Evolutionary conservation across 768 basidiomycete genomes (phyloP).

Genomic region (Tulasnella calospora): DNA sequence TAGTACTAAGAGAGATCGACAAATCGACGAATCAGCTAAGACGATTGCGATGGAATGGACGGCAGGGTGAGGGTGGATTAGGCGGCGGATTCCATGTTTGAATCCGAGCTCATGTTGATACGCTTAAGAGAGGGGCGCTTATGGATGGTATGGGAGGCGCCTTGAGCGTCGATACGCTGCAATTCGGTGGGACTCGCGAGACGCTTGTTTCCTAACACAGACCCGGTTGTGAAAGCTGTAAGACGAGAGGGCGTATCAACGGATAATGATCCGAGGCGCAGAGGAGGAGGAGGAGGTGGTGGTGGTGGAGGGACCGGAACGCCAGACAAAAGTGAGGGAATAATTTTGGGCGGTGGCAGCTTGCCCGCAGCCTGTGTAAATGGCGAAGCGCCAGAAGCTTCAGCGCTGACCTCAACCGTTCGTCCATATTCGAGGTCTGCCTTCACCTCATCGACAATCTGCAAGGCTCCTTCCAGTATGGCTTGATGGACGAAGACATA

Average conservation of each 20-base stretch:
- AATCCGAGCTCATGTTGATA: conserved; percentile 17
- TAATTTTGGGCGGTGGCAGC: not conserved
- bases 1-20: not conserved
- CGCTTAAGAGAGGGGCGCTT: conserved; percentile 20
- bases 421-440: conserved; percentile 26
- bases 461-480: conserved; percentile 72
- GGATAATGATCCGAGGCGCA: not conserved
- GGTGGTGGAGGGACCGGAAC: not conserved
- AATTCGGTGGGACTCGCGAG: conserved; percentile 21
- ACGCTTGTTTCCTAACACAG: conserved; percentile 10
- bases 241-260: not conserved
- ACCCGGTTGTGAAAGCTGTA: not conserved
- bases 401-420: not conserved
- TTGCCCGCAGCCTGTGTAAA: not conserved
- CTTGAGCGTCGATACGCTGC: conserved; percentile 7
- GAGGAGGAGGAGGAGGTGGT: not conserved
- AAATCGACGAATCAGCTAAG: not conserved
- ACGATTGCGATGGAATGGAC: not conserved
- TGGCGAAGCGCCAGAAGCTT: not conserved
- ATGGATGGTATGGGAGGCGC: not conserved
- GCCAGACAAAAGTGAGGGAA: too few species aligned
- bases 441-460: conserved; percentile 69
- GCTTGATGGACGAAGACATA: conserved; percentile 91
- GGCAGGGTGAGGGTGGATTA: not conserved
- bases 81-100: not conserved